Evolutionary conservation across 2,329 filamentous ascomycete genomes (phyloP).

Genomic region (Alternaria arborescens): DNA sequence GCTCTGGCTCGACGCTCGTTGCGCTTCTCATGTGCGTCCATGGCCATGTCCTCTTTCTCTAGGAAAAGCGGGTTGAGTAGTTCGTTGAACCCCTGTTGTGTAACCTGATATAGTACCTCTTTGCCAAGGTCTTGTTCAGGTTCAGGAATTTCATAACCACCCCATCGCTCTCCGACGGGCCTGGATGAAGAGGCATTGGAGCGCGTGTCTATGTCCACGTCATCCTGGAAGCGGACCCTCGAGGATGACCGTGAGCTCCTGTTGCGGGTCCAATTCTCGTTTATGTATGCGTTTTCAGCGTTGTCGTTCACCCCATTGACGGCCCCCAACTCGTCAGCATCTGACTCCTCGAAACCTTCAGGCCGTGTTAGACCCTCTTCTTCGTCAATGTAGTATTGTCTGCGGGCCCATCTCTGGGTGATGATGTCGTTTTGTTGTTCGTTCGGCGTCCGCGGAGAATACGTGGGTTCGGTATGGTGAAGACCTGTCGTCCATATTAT

Average conservation of each 20-base stretch:
- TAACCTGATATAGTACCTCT: slow-evolving; percentile 89
- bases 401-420: slow-evolving; percentile 75
- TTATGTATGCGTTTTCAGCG: slow-evolving; percentile 32
- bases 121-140: slow-evolving; percentile 84
- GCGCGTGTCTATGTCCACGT: slow-evolving; percentile 72
- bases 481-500: slow-evolving; percentile 24
- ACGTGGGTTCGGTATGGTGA: slow-evolving; percentile 11
- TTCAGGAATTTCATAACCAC: slow-evolving; percentile 79
- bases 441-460: slow-evolving; percentile 3
- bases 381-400: slow-evolving; percentile 84
- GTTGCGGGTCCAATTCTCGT: slow-evolving; percentile 1
- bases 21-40: slow-evolving; percentile 64
- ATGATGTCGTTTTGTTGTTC: slow-evolving; percentile 38
- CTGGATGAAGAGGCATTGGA: slow-evolving; percentile 78
- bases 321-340: slow-evolving; percentile 12
- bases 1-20: slow-evolving; percentile 38
- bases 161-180: slow-evolving; percentile 73
- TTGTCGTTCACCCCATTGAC: slow-evolving; percentile 18
- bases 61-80: slow-evolving; percentile 88
- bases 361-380: slow-evolving; percentile 72
- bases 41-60: slow-evolving; percentile 76
- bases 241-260: slow-evolving; percentile 74
- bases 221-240: slow-evolving; percentile 79
- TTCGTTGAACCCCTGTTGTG: slow-evolving; percentile 93
- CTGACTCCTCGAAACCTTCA: slow-evolving; percentile 23